Evolutionary conservation across 1,284 basidiomycete genomes (phyloP), one percentile per base, ranked within the genome.

Genomic region (Schizophyllum amplum): DNA sequence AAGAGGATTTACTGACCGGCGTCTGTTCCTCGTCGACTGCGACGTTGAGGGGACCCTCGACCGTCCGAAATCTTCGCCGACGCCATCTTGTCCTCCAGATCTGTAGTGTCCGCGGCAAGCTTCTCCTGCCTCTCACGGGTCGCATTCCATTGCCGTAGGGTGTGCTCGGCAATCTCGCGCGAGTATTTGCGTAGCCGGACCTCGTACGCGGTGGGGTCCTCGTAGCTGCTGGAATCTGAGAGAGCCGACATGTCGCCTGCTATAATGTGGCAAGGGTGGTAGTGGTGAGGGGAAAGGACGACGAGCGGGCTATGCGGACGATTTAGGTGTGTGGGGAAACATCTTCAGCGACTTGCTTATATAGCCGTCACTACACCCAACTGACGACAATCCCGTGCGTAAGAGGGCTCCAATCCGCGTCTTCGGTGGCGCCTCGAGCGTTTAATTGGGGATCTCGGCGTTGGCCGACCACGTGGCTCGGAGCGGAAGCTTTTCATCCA

Each of bases 101-200:
- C 24, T 27, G 48, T 15, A 21, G 26, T 51, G 4, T 50, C 22
- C 24, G 24, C 17, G 24, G 27, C 17, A n/a, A 26, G 21, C 13
- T 24, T 54, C 50, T 48, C 55, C 50, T 27, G 58, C 27, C 47
- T 4, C 55, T 9, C 33, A 17, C 33, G 57, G 24, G 68, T 67
- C 52, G 64, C 70, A 67, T 78, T 74, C 77, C 79, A 83, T 64
- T 86, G 83, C 51, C 73, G 74, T 47, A 77, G 69, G 4, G 83
- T 86, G 65, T 84, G 75, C 3, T 73, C 80, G 0, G 79, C 80
- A n/a, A 86, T 69, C 63, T 84, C 77, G 51, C 71, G 73, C 4
- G 83, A 77, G 62, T 86, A 86, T 25, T 70, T 71, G 24, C 70
- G 70, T 64, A 79, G 83, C 63, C 75, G 71, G 47, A 76, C 69